Evolutionary conservation across 1,139 yeast genomes (phyloP), one percentile per base, ranked within the genome.

Genomic region (Lodderomyces jiufengensis): DNA sequence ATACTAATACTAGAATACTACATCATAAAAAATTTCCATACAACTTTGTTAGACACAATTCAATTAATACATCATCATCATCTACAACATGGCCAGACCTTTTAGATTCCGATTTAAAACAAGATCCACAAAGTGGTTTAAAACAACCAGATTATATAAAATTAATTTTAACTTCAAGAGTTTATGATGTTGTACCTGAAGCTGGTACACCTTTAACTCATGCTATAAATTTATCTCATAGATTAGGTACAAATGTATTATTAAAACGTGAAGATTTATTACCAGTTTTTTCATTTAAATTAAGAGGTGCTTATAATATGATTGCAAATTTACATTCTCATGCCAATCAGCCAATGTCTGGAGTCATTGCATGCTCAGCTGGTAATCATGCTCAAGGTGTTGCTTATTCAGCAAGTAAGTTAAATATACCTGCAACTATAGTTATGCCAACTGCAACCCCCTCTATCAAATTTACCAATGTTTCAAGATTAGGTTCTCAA

Each of bases 321-420:
- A 84, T 92, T 52, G 94, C 97, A 27, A 85, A 90, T 51, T 64
- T 92, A 39, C 80, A 85, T 33, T 39, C 67, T 23, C 53, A 63
- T 36, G 70, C 77, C 20, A 25, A 30, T 11, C 74, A 78, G 31
- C 80, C 84, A 36, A 63, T 84, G 47, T 77, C 83, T 42, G 99
- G 99, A 46, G 97, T 92, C 37, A 84, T 94, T 57, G 97, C 98
- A 0, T 92, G 97, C 52, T 87, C 97, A 14, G 99, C 98, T 1
- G 99, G 99, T 27, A 92, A 92, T 59, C 99, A 92, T 52, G 99
- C 99, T 2, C 99, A 94, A 59, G 99, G 99, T 44, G 97, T 94
- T 7, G 98, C 98, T 0, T 92, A 66, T 55, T 84, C 95, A 11
- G 95, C 97, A 3, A 78, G 77, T 45, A 78, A 80, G 45, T 66